Percentiles rank a stretch among this genome's conserved stretches.
Conservation (phyloP, 768 basidiomycete species). For the Kwoniella sp. region DNA sequence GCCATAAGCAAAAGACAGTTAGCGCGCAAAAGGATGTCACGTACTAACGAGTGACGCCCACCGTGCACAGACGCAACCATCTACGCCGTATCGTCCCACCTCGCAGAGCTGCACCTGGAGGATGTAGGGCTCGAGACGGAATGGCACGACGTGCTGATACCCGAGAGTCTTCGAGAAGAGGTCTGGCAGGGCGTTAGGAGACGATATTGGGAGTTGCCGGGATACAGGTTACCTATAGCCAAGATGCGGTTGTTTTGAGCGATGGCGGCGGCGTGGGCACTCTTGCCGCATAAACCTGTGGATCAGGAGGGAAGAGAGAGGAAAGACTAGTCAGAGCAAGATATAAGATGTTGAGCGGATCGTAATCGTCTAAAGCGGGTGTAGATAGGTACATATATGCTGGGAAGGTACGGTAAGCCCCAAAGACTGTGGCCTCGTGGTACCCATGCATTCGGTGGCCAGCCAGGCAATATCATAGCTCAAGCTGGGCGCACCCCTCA, state of each 20-base stretch:
- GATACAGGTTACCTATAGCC: slow-evolving; percentile 65
- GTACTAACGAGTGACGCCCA: background rate
- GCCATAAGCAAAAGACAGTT: background rate
- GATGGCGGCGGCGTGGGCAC: background rate
- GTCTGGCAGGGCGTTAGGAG: slow-evolving; percentile 68
- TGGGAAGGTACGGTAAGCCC: no score
- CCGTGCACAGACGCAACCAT: slow-evolving; percentile 70
- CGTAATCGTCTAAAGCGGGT: no score
- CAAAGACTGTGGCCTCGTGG: no score
- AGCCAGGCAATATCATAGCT: no score
- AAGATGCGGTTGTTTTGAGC: slow-evolving; percentile 20
- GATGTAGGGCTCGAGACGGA: slow-evolving; percentile 74
- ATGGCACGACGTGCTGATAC: slow-evolving; percentile 82
- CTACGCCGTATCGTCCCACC: slow-evolving; percentile 85
- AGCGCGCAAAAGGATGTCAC: background rate
- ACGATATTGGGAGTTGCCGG: slow-evolving; percentile 61
- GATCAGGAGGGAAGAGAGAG: background rate
- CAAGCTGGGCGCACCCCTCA: no score
- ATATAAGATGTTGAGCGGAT: background rate
- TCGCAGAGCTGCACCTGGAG: slow-evolving; percentile 82
- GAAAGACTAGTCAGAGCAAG: background rate
- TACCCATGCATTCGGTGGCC: no score
- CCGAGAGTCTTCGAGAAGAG: slow-evolving; percentile 61
- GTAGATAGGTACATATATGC: no score
- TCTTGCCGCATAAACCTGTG: background rate